A percentile compares a stretch with the other conserved stretches of the same genome.
These are phyloP conservation scores for Trematosphaeria pertusa DNA, from an alignment of 2,329 filamentous ascomycete species.

Conservation along the genomic window DNA sequence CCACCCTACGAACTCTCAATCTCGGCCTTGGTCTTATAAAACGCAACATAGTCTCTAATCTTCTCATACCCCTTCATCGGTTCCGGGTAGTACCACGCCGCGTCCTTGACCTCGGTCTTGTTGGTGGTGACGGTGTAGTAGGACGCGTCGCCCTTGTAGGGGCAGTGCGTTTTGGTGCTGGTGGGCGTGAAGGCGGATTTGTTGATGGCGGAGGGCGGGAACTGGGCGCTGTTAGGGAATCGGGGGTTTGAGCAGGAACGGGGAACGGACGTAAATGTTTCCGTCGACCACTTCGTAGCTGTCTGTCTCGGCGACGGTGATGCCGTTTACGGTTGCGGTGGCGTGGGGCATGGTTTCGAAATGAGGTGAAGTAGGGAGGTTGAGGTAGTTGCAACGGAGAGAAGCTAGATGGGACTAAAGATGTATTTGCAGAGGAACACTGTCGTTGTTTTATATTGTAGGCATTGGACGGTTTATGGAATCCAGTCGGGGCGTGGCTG, in stretches of 20 bases:
- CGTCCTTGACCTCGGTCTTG: slow-evolving; percentile 58
- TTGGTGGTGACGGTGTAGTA: slow-evolving; percentile 63
- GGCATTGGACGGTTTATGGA: too few species aligned
- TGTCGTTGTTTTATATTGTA: too few species aligned
- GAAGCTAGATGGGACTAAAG: too few species aligned
- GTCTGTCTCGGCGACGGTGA: slow-evolving; percentile 58
- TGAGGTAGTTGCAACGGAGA: too few species aligned
- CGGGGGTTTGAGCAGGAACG: neutral
- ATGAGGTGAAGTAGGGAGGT: too few species aligned
- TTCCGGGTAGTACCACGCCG: slow-evolving; percentile 66
- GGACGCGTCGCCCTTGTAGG: slow-evolving; percentile 64
- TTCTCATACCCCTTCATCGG: slow-evolving; percentile 57
- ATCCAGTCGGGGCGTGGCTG: too few species aligned
- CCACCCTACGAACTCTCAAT: slow-evolving; percentile 19
- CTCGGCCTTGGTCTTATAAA: slow-evolving; percentile 57
- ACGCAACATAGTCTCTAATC: slow-evolving; percentile 65
- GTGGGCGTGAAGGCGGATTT: slow-evolving; percentile 55
- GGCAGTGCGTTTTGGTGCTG: slow-evolving; percentile 58
- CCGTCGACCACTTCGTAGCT: slow-evolving; percentile 64
- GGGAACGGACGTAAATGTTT: slow-evolving; percentile 59
- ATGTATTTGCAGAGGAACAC: too few species aligned
- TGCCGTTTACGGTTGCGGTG: slow-evolving; percentile 58
- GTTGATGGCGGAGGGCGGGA: slow-evolving; percentile 53
- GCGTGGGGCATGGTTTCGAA: slow-evolving; percentile 45
- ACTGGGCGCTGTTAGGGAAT: slow-evolving; percentile 10